Evolutionary conservation across 2,329 filamentous ascomycete species (phyloP).

Genomic region (Aspergillus unguis): DNA sequence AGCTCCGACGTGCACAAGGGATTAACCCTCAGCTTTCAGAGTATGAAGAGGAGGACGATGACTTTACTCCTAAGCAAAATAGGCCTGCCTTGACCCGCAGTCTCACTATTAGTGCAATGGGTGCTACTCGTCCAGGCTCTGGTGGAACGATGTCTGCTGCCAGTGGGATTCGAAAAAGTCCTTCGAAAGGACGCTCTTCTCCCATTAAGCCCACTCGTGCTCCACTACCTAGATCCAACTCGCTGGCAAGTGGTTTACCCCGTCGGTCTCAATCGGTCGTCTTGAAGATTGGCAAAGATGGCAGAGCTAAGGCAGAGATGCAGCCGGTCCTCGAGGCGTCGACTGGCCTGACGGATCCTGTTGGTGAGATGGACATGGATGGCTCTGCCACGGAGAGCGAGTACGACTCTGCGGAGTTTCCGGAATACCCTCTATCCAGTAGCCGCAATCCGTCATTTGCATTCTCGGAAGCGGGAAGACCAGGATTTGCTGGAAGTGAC

Average conservation of each 20-base stretch:
- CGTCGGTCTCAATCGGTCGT: slow-evolving; percentile 42
- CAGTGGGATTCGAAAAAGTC: slow-evolving; percentile 40
- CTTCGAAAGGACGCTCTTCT: slow-evolving; percentile 43
- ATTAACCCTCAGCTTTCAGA: slow-evolving; percentile 26
- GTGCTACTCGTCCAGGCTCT: slow-evolving; percentile 29
- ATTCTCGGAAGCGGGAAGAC: slow-evolving; percentile 33
- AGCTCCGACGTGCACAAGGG: slow-evolving; percentile 35
- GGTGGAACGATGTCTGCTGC: slow-evolving; percentile 32
- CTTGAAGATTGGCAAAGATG: slow-evolving; percentile 48
- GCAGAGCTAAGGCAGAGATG: slow-evolving; percentile 47
- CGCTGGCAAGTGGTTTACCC: slow-evolving; percentile 29
- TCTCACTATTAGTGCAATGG: slow-evolving; percentile 38
- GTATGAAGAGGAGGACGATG: slow-evolving; percentile 34
- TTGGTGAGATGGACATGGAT: slow-evolving; percentile 40
- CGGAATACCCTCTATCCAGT: slow-evolving; percentile 36
- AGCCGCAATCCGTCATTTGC: slow-evolving; percentile 41
- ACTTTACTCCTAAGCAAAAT: slow-evolving; percentile 31
- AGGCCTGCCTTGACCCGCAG: slow-evolving; percentile 41
- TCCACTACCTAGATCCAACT: slow-evolving; percentile 31
- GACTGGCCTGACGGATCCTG: slow-evolving; percentile 33
- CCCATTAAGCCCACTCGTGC: slow-evolving; percentile 39
- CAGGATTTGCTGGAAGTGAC: slow-evolving; percentile 32
- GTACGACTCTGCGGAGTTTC: slow-evolving; percentile 40
- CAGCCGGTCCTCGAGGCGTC: slow-evolving; percentile 33
- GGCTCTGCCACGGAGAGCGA: slow-evolving; percentile 45